Evolutionary conservation across 2,329 filamentous ascomycete genomes (phyloP), one percentile per base, ranked within the genome.

Genomic region (Alternaria arborescens): DNA sequence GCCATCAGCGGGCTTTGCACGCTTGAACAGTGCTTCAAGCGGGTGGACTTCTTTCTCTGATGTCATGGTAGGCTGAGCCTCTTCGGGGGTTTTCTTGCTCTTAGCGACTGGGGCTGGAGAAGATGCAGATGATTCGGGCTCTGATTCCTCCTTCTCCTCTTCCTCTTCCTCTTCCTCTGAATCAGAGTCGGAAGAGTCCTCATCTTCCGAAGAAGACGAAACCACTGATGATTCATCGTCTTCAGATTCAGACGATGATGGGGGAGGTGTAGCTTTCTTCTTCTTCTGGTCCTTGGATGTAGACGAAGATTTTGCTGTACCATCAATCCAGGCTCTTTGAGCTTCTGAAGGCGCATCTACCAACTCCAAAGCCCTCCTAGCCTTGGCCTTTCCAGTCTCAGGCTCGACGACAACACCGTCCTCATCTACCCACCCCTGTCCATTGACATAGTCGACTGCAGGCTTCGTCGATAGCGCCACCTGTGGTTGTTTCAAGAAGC

Each of bases 21-120:
- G 88, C 80, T 97, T 98, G 84, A 96, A 99, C 3, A 98, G 86
- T 0, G 93, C 93, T 81, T 98, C 94, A 1, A 98, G 85, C 0
- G 95, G 94, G 69, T 98, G 94, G 0, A 97, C 82, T 62, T 80
- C 76, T 70, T 78, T 80, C 32, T 68, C 65, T 12, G 58, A 60
- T 22, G 72, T 61, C 38, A 67, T 51, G 16, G 67, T 59, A 7
- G 67, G 64, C 10, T 73, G 20, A 8, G 56, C 40, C 2, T 67
- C 58, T 30, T 66, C 55, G 2, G 69, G 63, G 3, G 64, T 57
- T 20, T 61, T 56, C 20, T 58, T 62, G 20, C 61, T 62, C 26
- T 66, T 53, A 32, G 38, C 38, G 12, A 62, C 60, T 34, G 60
- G 61, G 8, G 61, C 56, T 8, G 65, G 64, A 34, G 70, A 65